A percentile compares a stretch with the other conserved stretches of the same genome.
These are phyloP conservation scores for Xanthoconium purpureum DNA, from an alignment of 768 basidiomycete genomes.

Conservation along the genomic window DNA sequence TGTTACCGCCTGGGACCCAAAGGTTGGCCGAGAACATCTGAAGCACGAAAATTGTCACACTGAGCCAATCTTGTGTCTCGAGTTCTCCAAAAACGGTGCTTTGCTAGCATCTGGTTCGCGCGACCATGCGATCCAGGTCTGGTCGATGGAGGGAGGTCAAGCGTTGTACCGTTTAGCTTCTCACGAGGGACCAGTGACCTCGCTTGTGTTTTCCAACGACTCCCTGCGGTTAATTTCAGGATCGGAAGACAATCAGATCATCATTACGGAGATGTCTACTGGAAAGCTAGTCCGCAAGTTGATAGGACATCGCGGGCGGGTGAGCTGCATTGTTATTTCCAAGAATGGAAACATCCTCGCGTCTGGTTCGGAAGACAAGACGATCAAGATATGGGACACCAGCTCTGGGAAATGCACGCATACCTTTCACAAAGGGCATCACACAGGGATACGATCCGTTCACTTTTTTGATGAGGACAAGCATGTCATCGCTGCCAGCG, in stretches of 20 bases:
- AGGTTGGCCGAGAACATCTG: constrained; percentile 15
- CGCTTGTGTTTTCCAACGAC: constrained; percentile 23
- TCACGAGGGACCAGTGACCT: constrained; percentile 19
- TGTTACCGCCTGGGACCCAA: constrained; percentile 21
- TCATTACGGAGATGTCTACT: constrained; percentile 21
- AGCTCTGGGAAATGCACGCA: constrained; percentile 12
- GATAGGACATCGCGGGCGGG: constrained; percentile 18
- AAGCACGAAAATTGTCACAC: constrained; percentile 12
- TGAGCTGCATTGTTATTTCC: constrained; percentile 21
- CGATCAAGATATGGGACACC: constrained; percentile 24
- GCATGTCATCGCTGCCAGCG: constrained; percentile 4
- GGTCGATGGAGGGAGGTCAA: constrained; percentile 19
- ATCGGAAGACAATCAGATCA: constrained; percentile 20
- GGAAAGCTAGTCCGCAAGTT: constrained; percentile 17
- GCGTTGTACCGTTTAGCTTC: constrained; percentile 6
- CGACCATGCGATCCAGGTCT: constrained; percentile 19
- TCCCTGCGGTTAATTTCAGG: constrained; percentile 21
- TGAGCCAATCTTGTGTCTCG: constrained; percentile 17
- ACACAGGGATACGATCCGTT: constrained; percentile 9
- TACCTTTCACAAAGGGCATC: constrained; percentile 16
- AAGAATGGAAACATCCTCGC: constrained; percentile 13
- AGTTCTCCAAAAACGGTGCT: constrained; percentile 13
- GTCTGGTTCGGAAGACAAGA: constrained; percentile 26
- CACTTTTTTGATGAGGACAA: constrained; percentile 13
- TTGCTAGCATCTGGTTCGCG: constrained; percentile 20